Conservation (phyloP, 129 eudicot species). For the Pulicaria dysenterica region DNA sequence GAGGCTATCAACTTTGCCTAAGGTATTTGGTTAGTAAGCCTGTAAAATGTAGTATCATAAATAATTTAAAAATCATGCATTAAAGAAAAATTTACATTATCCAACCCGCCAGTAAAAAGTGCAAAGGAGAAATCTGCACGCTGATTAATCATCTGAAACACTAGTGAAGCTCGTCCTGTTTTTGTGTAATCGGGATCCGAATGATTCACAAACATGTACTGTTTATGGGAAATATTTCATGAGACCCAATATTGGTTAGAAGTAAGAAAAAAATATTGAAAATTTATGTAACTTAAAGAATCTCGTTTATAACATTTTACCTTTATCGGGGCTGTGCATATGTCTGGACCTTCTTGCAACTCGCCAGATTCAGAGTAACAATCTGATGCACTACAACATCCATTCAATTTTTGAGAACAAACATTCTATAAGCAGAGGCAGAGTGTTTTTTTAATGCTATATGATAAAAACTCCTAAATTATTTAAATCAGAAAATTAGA, state of each 20-base stretch:
- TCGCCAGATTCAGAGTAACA: constrained; percentile 40
- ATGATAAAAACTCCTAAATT: too few relatives aligned
- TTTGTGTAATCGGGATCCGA: constrained; percentile 46
- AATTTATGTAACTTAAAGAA: background rate
- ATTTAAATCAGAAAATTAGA: too few relatives aligned
- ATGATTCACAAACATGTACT: constrained; percentile 63
- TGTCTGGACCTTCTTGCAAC: constrained; percentile 44
- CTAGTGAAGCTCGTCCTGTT: constrained; percentile 59
- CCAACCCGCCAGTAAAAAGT: constrained; percentile 63
- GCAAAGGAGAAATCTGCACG: constrained; percentile 72
- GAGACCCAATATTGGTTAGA: constrained; percentile 22
- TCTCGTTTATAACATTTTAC: constrained; percentile 32
- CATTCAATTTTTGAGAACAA: constrained; percentile 17
- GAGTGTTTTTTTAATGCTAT: too few relatives aligned
- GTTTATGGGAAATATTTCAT: constrained; percentile 7
- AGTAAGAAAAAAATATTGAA: constrained; percentile 14
- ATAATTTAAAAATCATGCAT: background rate
- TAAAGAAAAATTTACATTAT: constrained; percentile 42
- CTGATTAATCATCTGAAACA: constrained; percentile 70
- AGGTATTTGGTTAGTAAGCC: constrained; percentile 23
- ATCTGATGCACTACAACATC: constrained; percentile 49
- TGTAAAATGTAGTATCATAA: background rate
- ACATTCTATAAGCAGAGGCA: too few relatives aligned
- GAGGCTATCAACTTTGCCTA: constrained; percentile 67
- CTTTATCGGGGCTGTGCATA: constrained; percentile 80